Conservation (phyloP, 2,329 filamentous ascomycete genomes). For the Aureobasidium sp. region DNA sequence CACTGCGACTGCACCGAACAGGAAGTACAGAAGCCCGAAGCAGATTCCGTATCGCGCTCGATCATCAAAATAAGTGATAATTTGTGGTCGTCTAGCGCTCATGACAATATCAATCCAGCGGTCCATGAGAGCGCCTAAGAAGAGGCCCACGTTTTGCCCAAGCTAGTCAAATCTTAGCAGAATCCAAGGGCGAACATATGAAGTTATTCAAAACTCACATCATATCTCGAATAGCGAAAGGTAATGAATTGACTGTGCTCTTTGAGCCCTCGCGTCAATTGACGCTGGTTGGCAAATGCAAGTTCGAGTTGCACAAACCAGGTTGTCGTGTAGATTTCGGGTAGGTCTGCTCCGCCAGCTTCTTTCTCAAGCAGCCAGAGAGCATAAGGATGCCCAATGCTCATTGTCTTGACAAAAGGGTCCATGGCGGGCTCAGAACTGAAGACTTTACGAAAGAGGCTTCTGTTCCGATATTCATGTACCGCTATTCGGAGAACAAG, state of each 20-base stretch:
- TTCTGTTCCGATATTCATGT: constrained; percentile 36
- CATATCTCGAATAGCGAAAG: constrained; percentile 48
- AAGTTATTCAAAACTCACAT: constrained; percentile 19
- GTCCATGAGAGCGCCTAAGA: constrained; percentile 46
- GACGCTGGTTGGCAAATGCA: constrained; percentile 43
- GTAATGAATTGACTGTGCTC: constrained; percentile 50
- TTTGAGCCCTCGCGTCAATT: constrained; percentile 45
- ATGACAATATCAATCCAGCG: constrained; percentile 45
- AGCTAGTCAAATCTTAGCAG: constrained; percentile 21
- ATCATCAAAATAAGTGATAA: constrained; percentile 32
- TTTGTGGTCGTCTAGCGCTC: constrained; percentile 29
- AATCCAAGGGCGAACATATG: neutral
- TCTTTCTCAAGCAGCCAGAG: constrained; percentile 41
- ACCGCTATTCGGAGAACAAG: constrained; percentile 39
- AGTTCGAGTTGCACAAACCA: constrained; percentile 52
- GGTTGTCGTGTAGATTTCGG: constrained; percentile 46
- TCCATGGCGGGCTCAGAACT: constrained; percentile 33
- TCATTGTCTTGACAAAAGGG: constrained; percentile 40
- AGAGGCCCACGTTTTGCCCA: constrained; percentile 46
- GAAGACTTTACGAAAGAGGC: constrained; percentile 16
- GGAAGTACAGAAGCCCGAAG: constrained; percentile 49
- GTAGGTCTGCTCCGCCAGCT: constrained; percentile 42
- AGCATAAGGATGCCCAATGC: constrained; percentile 43
- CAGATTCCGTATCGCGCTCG: constrained; percentile 41
- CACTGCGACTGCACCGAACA: constrained; percentile 48